Base-by-base conservation (phyloP, 78 protist genomes). In the Anaeramoeba flamelloides region DNA sequence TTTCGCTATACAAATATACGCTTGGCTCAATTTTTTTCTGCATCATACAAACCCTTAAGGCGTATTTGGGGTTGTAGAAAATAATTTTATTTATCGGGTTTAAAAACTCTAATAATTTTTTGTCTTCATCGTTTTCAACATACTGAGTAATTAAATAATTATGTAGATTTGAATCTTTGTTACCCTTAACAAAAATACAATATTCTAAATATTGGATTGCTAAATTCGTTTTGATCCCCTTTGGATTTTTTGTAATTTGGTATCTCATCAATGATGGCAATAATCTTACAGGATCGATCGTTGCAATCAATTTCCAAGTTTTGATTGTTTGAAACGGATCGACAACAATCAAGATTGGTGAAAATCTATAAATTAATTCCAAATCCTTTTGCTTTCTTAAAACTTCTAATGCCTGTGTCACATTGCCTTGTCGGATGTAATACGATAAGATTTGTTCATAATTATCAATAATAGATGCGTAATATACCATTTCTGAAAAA, bases 141-240 rank as follows among this genome's bases (percentile, higher is more conserved):
- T 91, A 90, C 8, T 90, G 74, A 31, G 92, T 86, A 0, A 92
- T 38, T 1, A 94, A 83, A 74, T 84, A 88, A 78, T 94, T 92
- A 81, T 91, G 95, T 4, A 92, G 79, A 30, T 92, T 90, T 31
- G 83, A 34, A 64, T 94, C 96, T 0, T n/a, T 17, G 78, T 86
- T 87, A 4, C 69, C 36, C 32, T 30, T 79, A 36, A 75, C 69
- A 17, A 75, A 22, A 3, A 92, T 89, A 74, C 88, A 84, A 80
- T 81, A 80, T 85, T 87, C 78, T 37, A 94, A 84, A 39, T 91
- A 94, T 31, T 89, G 40, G 40, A 94, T 89, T 32, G 93, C 94
- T 69, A 92, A 92, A 81, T 94, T 92, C 17, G 69, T 53, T 53
- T 53, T 53, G n/a, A n/a, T n/a, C n/a, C n/a, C n/a, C 17, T 53